Conservation (phyloP, 768 basidiomycete species). For the Cubamyces lactineus region DNA sequence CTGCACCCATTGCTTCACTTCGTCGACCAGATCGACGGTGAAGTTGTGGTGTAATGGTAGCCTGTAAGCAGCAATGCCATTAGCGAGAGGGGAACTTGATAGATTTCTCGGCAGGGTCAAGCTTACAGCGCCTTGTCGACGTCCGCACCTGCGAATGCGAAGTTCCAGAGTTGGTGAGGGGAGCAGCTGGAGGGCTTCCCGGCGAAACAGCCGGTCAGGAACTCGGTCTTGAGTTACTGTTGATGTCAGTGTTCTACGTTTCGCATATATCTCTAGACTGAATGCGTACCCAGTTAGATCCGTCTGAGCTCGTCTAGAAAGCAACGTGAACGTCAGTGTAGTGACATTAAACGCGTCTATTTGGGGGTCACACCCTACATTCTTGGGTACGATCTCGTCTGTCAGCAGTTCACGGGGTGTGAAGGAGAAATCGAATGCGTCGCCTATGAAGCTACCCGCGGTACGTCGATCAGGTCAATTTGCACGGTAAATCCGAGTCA, state of each 20-base stretch:
- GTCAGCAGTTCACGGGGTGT: constrained; percentile 45
- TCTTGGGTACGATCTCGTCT: constrained; percentile 49
- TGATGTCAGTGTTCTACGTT: neutral
- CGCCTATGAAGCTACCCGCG: constrained; percentile 50
- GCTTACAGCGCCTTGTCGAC: constrained; percentile 24
- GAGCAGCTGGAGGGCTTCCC: constrained; percentile 48
- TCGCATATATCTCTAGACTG: neutral
- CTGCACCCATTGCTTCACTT: constrained; percentile 52
- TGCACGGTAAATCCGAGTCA: neutral
- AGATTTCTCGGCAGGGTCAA: neutral
- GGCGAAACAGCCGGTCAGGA: constrained; percentile 52
- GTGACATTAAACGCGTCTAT: neutral
- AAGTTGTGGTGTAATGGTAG: constrained; percentile 52
- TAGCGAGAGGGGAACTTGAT: neutral
- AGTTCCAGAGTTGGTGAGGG: constrained; percentile 53
- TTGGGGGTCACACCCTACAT: constrained; percentile 34
- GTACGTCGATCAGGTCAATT: neutral
- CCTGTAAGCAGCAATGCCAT: constrained; percentile 27
- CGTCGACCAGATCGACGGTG: constrained; percentile 50
- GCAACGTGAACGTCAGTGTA: neutral
- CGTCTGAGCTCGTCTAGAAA: constrained; percentile 56
- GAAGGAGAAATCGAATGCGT: constrained; percentile 46
- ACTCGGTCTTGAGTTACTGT: constrained; percentile 45
- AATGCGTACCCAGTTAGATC: constrained; percentile 52
- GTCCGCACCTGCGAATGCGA: constrained; percentile 52